Conservation (phyloP, 2,329 filamentous ascomycete species). For the Phyllosticta citrichinensis region DNA sequence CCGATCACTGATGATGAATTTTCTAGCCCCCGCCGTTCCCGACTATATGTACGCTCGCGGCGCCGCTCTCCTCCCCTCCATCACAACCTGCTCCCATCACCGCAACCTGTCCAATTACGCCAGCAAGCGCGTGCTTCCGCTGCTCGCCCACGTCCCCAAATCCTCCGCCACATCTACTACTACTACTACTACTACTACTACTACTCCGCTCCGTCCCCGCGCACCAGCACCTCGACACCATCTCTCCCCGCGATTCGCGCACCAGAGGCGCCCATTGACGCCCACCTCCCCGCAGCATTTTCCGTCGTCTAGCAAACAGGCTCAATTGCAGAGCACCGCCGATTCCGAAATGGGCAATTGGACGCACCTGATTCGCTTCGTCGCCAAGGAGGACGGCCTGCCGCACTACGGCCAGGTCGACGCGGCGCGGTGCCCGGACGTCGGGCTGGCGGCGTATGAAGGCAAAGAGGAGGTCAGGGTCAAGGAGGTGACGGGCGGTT, state of each 20-base stretch:
- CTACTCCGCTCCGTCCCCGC: not conserved
- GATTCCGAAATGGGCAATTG: slow-evolving; percentile 17
- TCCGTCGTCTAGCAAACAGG: too few species aligned
- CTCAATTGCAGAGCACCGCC: not conserved
- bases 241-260: too few species aligned
- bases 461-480: slow-evolving; percentile 24
- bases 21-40: too few species aligned
- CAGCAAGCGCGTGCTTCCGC: too few species aligned
- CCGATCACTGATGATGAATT: too few species aligned
- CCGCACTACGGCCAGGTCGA: slow-evolving; percentile 32
- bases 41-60: too few species aligned
- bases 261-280: too few species aligned
- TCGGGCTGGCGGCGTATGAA: slow-evolving; percentile 26
- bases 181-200: not conserved
- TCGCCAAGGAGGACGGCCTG: slow-evolving; percentile 33
- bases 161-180: not conserved
- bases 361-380: slow-evolving; percentile 34
- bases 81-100: too few species aligned
- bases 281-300: too few species aligned
- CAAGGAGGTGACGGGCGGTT: slow-evolving; percentile 24
- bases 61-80: too few species aligned
- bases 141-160: not conserved
- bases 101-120: too few species aligned
- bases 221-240: too few species aligned
- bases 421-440: slow-evolving; percentile 21